A percentile compares a stretch with the other conserved stretches of the same genome.
phyloP scores from a whole-genome alignment of 768 basidiomycete species.

The Lactifluus rugatus region DNA sequence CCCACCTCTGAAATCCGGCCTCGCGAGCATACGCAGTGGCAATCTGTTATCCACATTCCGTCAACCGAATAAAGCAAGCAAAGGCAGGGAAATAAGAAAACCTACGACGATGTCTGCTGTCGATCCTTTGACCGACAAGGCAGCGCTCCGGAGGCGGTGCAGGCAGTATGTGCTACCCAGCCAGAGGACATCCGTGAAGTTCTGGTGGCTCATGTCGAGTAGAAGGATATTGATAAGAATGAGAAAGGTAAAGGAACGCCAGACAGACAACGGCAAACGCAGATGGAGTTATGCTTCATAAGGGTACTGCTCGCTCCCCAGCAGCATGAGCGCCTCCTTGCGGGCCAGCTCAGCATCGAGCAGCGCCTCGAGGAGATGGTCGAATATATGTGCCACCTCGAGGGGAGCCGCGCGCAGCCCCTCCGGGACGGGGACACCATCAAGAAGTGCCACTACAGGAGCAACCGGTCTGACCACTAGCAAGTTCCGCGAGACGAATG shows the following conservation, averaged over 20 bases:
- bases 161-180: slow-evolving; percentile 57
- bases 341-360: slow-evolving; percentile 47
- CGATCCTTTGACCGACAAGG: slow-evolving; percentile 78
- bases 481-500: slow-evolving; percentile 56
- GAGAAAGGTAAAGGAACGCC: neutral
- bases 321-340: slow-evolving; percentile 39
- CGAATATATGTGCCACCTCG: slow-evolving; percentile 76
- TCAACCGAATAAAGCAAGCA: neutral
- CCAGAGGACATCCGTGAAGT: slow-evolving; percentile 36
- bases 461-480: slow-evolving; percentile 69
- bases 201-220: slow-evolving; percentile 31
- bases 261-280: neutral
- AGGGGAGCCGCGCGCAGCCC: slow-evolving; percentile 44
- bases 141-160: slow-evolving; percentile 72
- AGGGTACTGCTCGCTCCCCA: slow-evolving; percentile 67
- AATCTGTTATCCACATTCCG: slow-evolving; percentile 31
- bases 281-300: slow-evolving; percentile 69
- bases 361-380: slow-evolving; percentile 64
- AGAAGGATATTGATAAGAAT: neutral
- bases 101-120: slow-evolving; percentile 75
- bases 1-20: slow-evolving; percentile 48
- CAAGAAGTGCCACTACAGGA: slow-evolving; percentile 55
- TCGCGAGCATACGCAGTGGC: slow-evolving; percentile 53
- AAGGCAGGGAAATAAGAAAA: neutral
- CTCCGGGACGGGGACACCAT: slow-evolving; percentile 41